Base-by-base conservation (phyloP, 1,284 basidiomycete species). In the Ceratobasidium sp. region DNA sequence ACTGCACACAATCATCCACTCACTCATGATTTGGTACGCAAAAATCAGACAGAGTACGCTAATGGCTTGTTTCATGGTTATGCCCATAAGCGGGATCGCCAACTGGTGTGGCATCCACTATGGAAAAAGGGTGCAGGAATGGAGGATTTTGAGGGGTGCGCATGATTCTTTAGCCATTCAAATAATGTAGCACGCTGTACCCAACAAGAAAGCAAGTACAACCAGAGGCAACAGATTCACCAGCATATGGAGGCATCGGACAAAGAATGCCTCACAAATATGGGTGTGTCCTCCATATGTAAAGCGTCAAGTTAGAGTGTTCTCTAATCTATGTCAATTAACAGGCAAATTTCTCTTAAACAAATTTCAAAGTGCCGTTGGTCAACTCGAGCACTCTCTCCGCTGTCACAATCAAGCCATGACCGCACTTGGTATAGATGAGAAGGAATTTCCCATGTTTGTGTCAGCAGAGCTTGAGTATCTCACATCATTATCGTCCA, bases 31-130 rank as follows among this genome's bases (percentile, higher is more conserved):
- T n/a, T 68, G 26, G 79, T 75, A 0, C 17, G 17, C 4, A 61
- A 53, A 51, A n/a, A 77, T 28, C 26, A 66, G 23, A 2, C 79
- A 67, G 65, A 13, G 49, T 67, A 79, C 76, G 78, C 75, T 8
- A 80, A 83, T 13, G 80, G 80, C 17, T 79, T 81, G 0, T 85
- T 85, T 77, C 83, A 85, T 68, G 83, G 85, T 0, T 83, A 85
- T 63, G 76, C 82, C 1, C 85, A 85, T 77, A 83, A 84, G 51
- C 81, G 81, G n/a, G 5, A 45, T 0, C 86, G 85, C 71, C 85
- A 85, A 63, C 68, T 81, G 0, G 17, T 77, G 0, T 80, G 81
- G 69, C 84, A 85, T 75, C 84, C 84, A 0, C 77, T 81, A 8
- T 79, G 81, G 65, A 80, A 82, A 17, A 23, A 76, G 0, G 82